Conservation (phyloP, 2,329 filamentous ascomycete genomes). For the Colletotrichum sp. region DNA sequence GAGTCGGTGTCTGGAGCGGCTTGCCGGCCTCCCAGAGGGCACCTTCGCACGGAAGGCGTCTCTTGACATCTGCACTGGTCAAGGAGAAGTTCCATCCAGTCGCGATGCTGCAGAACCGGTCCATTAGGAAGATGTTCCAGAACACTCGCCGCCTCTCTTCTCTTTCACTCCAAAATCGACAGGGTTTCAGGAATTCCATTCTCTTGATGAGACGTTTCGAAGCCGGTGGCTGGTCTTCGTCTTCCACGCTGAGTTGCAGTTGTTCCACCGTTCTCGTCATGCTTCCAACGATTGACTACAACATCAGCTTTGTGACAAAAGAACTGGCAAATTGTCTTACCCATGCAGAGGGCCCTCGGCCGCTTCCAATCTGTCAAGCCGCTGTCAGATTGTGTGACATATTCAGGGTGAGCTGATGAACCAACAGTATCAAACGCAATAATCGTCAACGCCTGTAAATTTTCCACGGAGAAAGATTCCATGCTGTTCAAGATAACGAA, state of each 20-base stretch:
- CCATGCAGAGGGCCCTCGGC: slow-evolving; percentile 37
- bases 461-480: slow-evolving; percentile 39
- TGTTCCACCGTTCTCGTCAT: slow-evolving; percentile 44
- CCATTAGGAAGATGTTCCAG: slow-evolving; percentile 45
- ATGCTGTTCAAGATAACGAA: slow-evolving; percentile 36
- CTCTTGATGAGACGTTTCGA: slow-evolving; percentile 36
- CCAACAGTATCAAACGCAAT: slow-evolving; percentile 37
- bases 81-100: slow-evolving; percentile 44
- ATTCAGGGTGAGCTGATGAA: not conserved
- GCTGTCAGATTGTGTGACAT: not conserved
- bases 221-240: slow-evolving; percentile 28
- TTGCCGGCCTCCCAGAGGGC: slow-evolving; percentile 41
- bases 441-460: slow-evolving; percentile 38
- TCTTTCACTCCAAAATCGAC: slow-evolving; percentile 37
- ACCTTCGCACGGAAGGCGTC: slow-evolving; percentile 44
- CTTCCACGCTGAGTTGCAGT: slow-evolving; percentile 38
- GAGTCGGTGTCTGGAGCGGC: slow-evolving; percentile 38
- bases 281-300: slow-evolving; percentile 38
- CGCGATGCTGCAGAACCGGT: slow-evolving; percentile 44
- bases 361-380: slow-evolving; percentile 33
- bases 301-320: not conserved
- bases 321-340: not conserved
- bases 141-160: slow-evolving; percentile 45
- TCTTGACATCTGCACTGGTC: slow-evolving; percentile 38
- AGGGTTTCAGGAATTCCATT: slow-evolving; percentile 37